Conservation (phyloP, 495 filamentous ascomycete species). For the Penicillium turbatum region DNA sequence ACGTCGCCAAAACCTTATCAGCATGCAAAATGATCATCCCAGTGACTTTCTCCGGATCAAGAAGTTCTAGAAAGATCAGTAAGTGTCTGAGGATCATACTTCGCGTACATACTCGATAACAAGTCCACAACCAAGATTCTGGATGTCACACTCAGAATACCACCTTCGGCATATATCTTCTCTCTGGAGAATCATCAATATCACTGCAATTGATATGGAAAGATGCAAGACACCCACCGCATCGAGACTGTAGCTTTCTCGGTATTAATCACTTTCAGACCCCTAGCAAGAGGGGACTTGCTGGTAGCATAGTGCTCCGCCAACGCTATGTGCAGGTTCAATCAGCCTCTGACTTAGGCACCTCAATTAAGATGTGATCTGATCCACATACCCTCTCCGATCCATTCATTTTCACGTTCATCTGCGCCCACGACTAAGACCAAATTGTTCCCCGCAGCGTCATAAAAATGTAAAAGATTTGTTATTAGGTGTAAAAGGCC, state of each 20-base stretch:
- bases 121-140: conserved; percentile 93
- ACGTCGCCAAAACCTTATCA: conserved; percentile 80
- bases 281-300: conserved; percentile 68
- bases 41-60: conserved; percentile 80
- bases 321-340: conserved; percentile 50
- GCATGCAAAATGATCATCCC: conserved; percentile 87
- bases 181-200: conserved; percentile 50
- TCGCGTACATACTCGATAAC: conserved; percentile 55
- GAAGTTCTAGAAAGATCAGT: conserved; percentile 46
- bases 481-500: conserved; percentile 86
- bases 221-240: conserved; percentile 36
- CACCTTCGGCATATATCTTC: conserved; percentile 83
- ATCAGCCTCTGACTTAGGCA: background rate
- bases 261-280: conserved; percentile 88
- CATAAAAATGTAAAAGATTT: conserved; percentile 92
- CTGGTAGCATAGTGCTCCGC: conserved; percentile 91
- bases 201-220: background rate
- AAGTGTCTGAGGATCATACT: background rate
- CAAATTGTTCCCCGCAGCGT: conserved; percentile 90
- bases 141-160: conserved; percentile 93
- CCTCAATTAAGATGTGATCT: background rate
- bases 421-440: conserved; percentile 87
- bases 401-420: conserved; percentile 90
- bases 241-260: conserved; percentile 82
- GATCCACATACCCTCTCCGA: conserved; percentile 61